Evolutionary conservation across 2,329 filamentous ascomycete species (phyloP), one percentile per base, ranked within the genome.

Genomic region (Xylaria sp.): DNA sequence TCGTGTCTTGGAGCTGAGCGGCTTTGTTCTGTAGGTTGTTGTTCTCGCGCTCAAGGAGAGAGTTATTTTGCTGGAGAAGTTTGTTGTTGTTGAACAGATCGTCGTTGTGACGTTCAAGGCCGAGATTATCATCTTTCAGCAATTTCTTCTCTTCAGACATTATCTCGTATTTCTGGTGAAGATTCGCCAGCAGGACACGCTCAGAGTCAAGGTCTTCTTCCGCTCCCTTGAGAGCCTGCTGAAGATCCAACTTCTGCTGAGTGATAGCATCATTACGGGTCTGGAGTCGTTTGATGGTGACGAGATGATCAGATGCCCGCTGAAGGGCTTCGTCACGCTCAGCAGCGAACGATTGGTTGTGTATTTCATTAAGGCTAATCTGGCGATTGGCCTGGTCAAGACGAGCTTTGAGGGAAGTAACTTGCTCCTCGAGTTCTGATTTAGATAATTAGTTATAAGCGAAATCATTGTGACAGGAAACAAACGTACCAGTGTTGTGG

Each of bases 241-340:
- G 81, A 1, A 86, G 79, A 46, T 83, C 81, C 15, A 81, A 79
- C 53, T 83, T 84, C 72, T 85, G 81, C 7, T 81, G 77, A 60
- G 80, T 80, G 31, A 86, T 73, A 13, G 77, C 71, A 44, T 80
- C 78, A 67, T 84, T 82, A 66, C 79, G 81, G 9, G 77, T 67
- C 60, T 82, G 74, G 36, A 82, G 74, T 7, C 72, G 73, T 72
- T 83, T 87, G 72, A 87, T 86, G 40, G 86, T 88, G 65, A 84
- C 82, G 61, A 77, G 72, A 36, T 78, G 77, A 59, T 88, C 84
- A 33, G 87, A 86, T 6, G 90, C 83, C 73, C 90, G 89, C 60
- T 84, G 85, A 58, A 91, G 83, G 44, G 90, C 86, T 56, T 88
- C 87, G 72, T 92, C 90, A 36, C 89, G 86, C 78, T 93, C 91